Evolutionary conservation across 805 yeast species (phyloP), one percentile per base, ranked within the genome.

Genomic region (Metschnikowia cubensis): DNA sequence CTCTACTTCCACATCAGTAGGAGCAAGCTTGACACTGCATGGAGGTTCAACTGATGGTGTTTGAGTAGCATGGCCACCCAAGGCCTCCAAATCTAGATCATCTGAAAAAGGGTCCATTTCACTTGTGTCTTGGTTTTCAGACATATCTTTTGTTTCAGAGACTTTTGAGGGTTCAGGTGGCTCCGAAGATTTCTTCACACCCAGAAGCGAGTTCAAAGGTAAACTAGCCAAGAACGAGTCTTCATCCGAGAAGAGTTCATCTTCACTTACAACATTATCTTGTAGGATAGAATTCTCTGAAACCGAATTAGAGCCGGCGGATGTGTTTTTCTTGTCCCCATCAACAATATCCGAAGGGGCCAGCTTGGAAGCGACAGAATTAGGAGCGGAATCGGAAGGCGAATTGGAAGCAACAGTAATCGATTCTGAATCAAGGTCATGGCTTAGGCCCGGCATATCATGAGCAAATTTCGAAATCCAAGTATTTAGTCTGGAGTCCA

Each of bases 391-490:
- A 14, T 20, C 10, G 15, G 15, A 10, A 5, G 20, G 11, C 4
- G 29, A 8, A 25, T 25, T 25, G 4, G 29, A 25, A 25, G 29
- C 10, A 25, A 10, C 29, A 1, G 22, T 20, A n/a, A n/a, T n/a
- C 8, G 17, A 13, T 6, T 25, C 29, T 25, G 29, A 8, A 3
- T 25, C 29, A 4, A 25, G 29, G 11, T 25, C 13, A 22, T 35
- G 34, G 15, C 25, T 15, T 11, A 39, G 29, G 8, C 15, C 14
- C 17, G 6, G 33, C 3, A 21, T 35, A 13, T 44, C 48, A 39
- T 45, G 50, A 20, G 61, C 66, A 49, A 69, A 65, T 52, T 61
- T 71, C 43, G 61, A 63, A 15, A 67, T 65, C 73, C 71, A 75
- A 15, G 50, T 48, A 33, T 52, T 60, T 7, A 62, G 48, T 3